Evolutionary conservation across 1,284 basidiomycete species (phyloP).

Genomic region (Heterobasidion irregulare): DNA sequence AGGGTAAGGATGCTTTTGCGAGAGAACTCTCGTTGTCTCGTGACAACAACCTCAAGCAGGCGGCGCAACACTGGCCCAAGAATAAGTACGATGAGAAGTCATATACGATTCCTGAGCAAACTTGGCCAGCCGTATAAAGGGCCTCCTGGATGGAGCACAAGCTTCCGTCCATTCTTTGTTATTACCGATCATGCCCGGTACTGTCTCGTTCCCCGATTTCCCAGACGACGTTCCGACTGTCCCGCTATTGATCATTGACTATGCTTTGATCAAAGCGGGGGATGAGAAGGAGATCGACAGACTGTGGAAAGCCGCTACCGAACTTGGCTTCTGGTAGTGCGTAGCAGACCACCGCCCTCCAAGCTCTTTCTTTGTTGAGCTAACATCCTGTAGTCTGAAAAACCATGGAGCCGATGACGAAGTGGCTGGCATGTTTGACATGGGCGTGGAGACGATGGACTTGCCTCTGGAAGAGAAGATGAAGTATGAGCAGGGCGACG

Average conservation of each 20-base stretch:
- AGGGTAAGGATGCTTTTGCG: too few species aligned
- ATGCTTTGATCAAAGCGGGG: background rate
- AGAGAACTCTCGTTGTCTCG: too few species aligned
- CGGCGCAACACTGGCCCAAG: too few species aligned
- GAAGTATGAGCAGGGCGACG: constrained; percentile 27
- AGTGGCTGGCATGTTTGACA: constrained; percentile 24
- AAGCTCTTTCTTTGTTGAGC: background rate
- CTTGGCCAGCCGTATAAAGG: too few species aligned
- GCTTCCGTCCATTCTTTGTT: too few species aligned
- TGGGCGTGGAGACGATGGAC: constrained; percentile 25
- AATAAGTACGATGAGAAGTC: too few species aligned
- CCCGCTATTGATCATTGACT: constrained; percentile 1
- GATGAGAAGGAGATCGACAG: background rate
- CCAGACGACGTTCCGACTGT: constrained; percentile 2
- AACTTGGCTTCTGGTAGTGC: constrained; percentile 3
- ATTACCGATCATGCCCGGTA: background rate
- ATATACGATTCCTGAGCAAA: too few species aligned
- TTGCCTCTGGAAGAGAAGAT: constrained; percentile 27
- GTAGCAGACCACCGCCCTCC: background rate
- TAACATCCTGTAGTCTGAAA: background rate
- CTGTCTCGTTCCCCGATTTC: background rate
- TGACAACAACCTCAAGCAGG: too few species aligned
- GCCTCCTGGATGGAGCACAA: too few species aligned
- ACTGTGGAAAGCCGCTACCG: constrained; percentile 2
- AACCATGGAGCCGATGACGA: constrained; percentile 25